A percentile compares a stretch with the other conserved stretches of the same genome.
These are phyloP conservation scores for Kwoniella shandongensis DNA, from an alignment of 768 basidiomycete species.

Conservation along the genomic window DNA sequence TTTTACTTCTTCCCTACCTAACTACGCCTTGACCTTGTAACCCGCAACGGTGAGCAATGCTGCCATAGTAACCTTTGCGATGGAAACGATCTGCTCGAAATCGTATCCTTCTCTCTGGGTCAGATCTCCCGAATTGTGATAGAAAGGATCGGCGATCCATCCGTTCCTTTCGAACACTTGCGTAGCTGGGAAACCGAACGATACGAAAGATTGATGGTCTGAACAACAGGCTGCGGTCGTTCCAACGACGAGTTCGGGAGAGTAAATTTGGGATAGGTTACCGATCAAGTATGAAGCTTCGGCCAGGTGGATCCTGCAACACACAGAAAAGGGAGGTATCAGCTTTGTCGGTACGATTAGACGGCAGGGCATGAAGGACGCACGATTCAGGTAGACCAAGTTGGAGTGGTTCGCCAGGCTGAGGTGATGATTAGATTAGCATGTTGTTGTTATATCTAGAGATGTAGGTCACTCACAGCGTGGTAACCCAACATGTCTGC, in stretches of 20 bases:
- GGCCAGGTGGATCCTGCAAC: constrained; percentile 69
- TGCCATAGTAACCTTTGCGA: constrained; percentile 84
- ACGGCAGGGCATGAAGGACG: constrained; percentile 46
- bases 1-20: neutral
- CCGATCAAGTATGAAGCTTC: constrained; percentile 73
- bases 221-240: constrained; percentile 74
- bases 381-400: constrained; percentile 74
- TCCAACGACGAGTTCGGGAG: constrained; percentile 53
- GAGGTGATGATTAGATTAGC: neutral
- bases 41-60: constrained; percentile 68
- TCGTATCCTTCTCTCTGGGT: constrained; percentile 78
- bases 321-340: neutral
- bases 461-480: constrained; percentile 47
- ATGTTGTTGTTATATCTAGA: too few species aligned
- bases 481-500: constrained; percentile 91
- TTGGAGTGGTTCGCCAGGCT: constrained; percentile 73
- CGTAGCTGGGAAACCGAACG: constrained; percentile 79
- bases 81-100: constrained; percentile 73
- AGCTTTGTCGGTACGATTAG: too few species aligned
- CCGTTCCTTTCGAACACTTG: constrained; percentile 87
- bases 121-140: constrained; percentile 65
- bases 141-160: constrained; percentile 63
- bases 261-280: constrained; percentile 75
- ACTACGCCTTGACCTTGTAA: constrained; percentile 25
- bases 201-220: constrained; percentile 70